These are phyloP conservation scores for Boletus subcaerulescens DNA, from an alignment of 768 basidiomycete genomes.

Conservation along the genomic window DNA sequence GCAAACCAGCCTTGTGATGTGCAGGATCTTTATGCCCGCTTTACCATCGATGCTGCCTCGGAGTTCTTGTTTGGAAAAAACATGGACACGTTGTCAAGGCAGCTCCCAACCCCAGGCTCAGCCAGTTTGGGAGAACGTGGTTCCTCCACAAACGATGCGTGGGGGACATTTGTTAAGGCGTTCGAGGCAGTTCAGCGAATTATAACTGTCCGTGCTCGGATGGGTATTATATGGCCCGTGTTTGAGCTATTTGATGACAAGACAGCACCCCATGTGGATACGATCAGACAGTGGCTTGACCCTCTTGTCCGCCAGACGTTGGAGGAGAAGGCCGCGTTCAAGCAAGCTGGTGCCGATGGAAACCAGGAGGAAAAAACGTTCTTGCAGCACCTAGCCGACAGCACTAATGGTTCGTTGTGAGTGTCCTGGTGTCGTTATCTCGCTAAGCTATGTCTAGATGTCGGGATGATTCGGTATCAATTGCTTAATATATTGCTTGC, in stretches of 20 bases:
- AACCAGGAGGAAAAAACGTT: conserved; percentile 56
- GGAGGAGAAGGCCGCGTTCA: conserved; percentile 39
- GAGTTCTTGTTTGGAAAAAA: conserved; percentile 72
- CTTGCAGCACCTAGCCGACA: conserved; percentile 63
- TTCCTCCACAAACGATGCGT: conserved; percentile 54
- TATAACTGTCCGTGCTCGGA: conserved; percentile 32
- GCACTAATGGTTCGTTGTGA: conserved; percentile 51
- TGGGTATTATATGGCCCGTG: conserved; percentile 43
- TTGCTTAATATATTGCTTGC: conserved; percentile 75
- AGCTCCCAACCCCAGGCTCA: conserved; percentile 49
- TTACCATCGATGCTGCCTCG: conserved; percentile 68
- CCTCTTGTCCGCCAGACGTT: conserved; percentile 58
- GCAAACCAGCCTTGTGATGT: conserved; percentile 50
- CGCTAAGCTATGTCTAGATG: conserved; percentile 42
- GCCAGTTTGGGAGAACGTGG: conserved; percentile 54
- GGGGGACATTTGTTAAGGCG: conserved; percentile 51
- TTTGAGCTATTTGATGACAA: conserved; percentile 41
- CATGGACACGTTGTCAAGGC: conserved; percentile 54
- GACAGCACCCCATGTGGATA: conserved; percentile 32
- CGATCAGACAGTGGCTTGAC: conserved; percentile 48
- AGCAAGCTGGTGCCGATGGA: conserved; percentile 38
- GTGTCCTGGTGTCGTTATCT: neutral
- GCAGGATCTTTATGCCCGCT: conserved; percentile 66
- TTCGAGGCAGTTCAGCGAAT: conserved; percentile 42
- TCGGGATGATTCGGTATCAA: conserved; percentile 68